A percentile compares a stretch with the other conserved stretches of the same genome.
These are phyloP conservation scores for Triadica sebifera DNA, from an alignment of 345 rosid genomes.

Conservation along the genomic window DNA sequence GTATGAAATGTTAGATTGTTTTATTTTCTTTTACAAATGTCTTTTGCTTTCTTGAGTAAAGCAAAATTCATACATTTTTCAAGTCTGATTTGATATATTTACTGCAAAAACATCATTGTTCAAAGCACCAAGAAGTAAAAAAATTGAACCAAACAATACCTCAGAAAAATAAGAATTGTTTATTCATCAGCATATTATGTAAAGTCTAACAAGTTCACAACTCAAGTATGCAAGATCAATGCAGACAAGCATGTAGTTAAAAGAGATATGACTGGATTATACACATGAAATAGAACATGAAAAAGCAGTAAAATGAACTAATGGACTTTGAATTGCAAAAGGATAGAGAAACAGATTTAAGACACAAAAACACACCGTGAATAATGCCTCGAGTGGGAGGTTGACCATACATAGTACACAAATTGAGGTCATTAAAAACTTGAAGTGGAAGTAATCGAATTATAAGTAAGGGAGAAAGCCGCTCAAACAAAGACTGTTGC, in stretches of 20 bases:
- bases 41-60: too few species aligned
- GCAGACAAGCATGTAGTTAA: background rate
- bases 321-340: background rate
- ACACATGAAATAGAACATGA: background rate
- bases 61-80: too few species aligned
- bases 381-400: slow-evolving; percentile 36
- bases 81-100: too few species aligned
- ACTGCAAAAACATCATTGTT: too few species aligned
- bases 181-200: background rate
- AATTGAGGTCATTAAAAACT: slow-evolving; percentile 60
- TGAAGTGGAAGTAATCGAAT: slow-evolving; percentile 78
- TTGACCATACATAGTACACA: slow-evolving; percentile 54
- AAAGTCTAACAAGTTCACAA: background rate
- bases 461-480: slow-evolving; percentile 81
- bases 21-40: too few species aligned
- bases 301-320: background rate
- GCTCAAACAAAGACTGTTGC: slow-evolving; percentile 62
- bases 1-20: too few species aligned
- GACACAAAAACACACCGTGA: slow-evolving; percentile 39
- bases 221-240: background rate
- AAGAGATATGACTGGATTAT: background rate
- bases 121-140: too few species aligned
- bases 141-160: too few species aligned
- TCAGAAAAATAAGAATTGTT: background rate
- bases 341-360: slow-evolving; percentile 7